A percentile compares a stretch with the other conserved stretches of the same genome.
Evolutionary conservation across 2,329 filamentous ascomycete species (phyloP).

Genomic region (Phaeosphaeriaceae sp.): DNA sequence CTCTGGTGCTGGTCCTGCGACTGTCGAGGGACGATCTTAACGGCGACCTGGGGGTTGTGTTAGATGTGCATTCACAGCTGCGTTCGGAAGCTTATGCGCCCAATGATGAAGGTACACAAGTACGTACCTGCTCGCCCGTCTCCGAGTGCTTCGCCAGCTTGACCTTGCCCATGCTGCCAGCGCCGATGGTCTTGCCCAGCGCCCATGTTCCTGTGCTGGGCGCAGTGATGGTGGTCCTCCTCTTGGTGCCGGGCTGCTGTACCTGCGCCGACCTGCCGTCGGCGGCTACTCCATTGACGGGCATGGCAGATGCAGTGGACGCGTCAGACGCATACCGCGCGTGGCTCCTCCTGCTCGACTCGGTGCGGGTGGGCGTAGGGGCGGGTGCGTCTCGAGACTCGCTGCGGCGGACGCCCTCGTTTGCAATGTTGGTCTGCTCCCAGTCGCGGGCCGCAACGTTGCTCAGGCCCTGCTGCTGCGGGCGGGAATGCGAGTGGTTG

Average conservation of each 20-base stretch:
- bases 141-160: slow-evolving; percentile 92
- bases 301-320: slow-evolving; percentile 45
- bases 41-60: slow-evolving; percentile 72
- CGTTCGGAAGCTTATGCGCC: background rate
- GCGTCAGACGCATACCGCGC: slow-evolving; percentile 56
- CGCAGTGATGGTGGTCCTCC: slow-evolving; percentile 84
- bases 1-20: slow-evolving; percentile 83
- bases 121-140: slow-evolving; percentile 82
- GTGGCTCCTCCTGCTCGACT: slow-evolving; percentile 59
- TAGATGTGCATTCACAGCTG: slow-evolving; percentile 5
- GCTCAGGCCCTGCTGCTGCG: slow-evolving; percentile 56
- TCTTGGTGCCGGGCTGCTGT: slow-evolving; percentile 38
- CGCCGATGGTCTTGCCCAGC: slow-evolving; percentile 94
- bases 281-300: slow-evolving; percentile 46
- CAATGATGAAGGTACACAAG: background rate
- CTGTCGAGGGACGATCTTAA: slow-evolving; percentile 94
- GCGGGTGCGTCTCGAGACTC: slow-evolving; percentile 65
- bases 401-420: slow-evolving; percentile 64
- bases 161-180: slow-evolving; percentile 98
- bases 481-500: slow-evolving; percentile 29
- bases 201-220: slow-evolving; percentile 87
- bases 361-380: slow-evolving; percentile 56
- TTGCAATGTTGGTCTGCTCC: slow-evolving; percentile 73
- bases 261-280: slow-evolving; percentile 34
- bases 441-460: slow-evolving; percentile 72